phyloP scores from a whole-genome alignment of 495 filamentous ascomycete species.

The Neurospora intermedia region DNA sequence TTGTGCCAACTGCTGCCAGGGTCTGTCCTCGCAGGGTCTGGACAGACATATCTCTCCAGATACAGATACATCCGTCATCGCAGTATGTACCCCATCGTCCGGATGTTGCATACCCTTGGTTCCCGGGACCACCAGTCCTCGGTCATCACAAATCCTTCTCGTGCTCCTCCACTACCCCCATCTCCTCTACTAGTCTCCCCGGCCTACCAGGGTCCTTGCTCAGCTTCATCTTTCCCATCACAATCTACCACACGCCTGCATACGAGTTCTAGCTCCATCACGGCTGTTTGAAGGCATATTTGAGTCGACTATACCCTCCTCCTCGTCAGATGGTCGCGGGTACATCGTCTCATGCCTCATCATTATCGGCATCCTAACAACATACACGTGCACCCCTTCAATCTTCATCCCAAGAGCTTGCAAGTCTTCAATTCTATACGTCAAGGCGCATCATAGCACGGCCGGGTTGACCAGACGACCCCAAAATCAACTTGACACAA shows the following conservation, averaged over 20 bases:
- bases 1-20: background rate
- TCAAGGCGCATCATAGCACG: background rate
- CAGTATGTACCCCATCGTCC: background rate
- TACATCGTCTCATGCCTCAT: background rate
- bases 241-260: background rate
- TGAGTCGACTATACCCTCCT: background rate
- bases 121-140: background rate
- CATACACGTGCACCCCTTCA: background rate
- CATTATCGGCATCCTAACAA: background rate
- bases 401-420: background rate
- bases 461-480: background rate
- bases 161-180: background rate
- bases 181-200: background rate
- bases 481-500: background rate
- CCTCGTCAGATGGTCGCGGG: background rate
- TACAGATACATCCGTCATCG: background rate
- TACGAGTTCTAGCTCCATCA: background rate
- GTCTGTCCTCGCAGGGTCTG: background rate
- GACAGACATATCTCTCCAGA: background rate
- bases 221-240: background rate
- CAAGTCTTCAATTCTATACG: background rate
- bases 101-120: background rate
- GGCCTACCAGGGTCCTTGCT: background rate
- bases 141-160: background rate
- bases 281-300: background rate